phyloP scores from a whole-genome alignment of 768 basidiomycete genomes.

The Gloeopeniophorella convolvens region DNA sequence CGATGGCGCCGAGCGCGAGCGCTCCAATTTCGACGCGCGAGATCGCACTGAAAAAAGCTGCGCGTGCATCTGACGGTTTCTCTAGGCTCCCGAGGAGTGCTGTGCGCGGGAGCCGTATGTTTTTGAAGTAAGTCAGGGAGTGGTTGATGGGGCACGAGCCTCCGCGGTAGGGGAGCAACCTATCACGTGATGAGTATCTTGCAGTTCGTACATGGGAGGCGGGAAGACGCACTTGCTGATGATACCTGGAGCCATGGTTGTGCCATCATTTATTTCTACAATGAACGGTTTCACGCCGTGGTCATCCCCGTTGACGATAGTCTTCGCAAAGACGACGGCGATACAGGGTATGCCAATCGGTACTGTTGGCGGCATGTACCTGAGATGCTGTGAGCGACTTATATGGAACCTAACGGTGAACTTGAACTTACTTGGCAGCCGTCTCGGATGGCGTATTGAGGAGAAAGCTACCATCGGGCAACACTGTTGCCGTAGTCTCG shows the following conservation, averaged over 20 bases:
- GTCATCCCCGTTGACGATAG: slow-evolving; percentile 31
- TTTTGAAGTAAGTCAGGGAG: slow-evolving; percentile 27
- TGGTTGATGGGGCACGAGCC: too few relatives aligned
- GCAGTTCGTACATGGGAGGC: slow-evolving; percentile 28
- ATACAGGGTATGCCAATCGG: slow-evolving; percentile 31
- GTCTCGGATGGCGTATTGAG: slow-evolving; percentile 31
- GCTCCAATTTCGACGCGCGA: slow-evolving; percentile 23
- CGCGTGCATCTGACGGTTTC: neutral
- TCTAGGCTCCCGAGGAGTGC: slow-evolving; percentile 23
- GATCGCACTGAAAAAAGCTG: slow-evolving; percentile 13
- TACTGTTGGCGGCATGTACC: slow-evolving; percentile 41
- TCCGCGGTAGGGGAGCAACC: too few relatives aligned
- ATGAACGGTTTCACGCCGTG: slow-evolving; percentile 36
- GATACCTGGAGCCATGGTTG: slow-evolving; percentile 33
- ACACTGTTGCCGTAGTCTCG: slow-evolving; percentile 38
- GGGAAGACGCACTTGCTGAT: slow-evolving; percentile 22
- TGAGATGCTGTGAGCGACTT: slow-evolving; percentile 15
- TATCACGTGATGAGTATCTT: too few relatives aligned
- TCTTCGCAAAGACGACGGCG: slow-evolving; percentile 36
- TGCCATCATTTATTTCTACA: slow-evolving; percentile 35
- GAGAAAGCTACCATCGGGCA: slow-evolving; percentile 32
- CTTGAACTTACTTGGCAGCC: slow-evolving; percentile 40
- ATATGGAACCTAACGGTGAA: neutral
- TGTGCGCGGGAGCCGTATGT: slow-evolving; percentile 23
- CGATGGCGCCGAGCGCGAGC: slow-evolving; percentile 14